Evolutionary conservation across 179 eudicot genomes (phyloP).

Genomic region (Beta lomatogona): DNA sequence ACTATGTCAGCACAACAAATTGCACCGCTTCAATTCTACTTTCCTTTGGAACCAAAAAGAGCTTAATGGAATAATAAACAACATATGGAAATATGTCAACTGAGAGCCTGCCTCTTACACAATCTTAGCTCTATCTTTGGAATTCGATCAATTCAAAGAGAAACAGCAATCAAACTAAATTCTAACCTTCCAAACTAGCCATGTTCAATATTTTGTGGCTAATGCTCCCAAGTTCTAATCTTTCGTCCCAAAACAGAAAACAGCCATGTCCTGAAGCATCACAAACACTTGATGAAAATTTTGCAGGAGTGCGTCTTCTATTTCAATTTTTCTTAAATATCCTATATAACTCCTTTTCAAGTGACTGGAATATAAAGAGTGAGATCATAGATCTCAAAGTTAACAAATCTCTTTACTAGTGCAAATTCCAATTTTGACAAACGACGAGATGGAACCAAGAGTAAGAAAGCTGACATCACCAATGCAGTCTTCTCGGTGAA

Average conservation of each 20-base stretch:
- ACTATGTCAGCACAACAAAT: neutral
- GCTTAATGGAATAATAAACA: neutral
- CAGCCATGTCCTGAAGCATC: neutral
- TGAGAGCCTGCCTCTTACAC: neutral
- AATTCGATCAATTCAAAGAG: no score
- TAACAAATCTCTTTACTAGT: neutral
- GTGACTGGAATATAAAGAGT: neutral
- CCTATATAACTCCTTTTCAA: neutral
- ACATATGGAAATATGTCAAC: neutral
- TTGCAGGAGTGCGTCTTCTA: neutral
- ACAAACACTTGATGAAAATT: neutral
- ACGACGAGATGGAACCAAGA: neutral
- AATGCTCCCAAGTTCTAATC: neutral
- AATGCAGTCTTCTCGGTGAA: neutral
- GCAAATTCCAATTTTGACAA: neutral
- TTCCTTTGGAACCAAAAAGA: neutral
- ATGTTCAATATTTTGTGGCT: neutral
- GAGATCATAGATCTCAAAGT: neutral
- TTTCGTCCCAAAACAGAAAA: neutral
- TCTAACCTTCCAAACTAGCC: neutral
- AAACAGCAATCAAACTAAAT: no score
- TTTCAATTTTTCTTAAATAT: neutral
- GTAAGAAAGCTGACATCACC: neutral
- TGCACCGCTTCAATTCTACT: neutral
- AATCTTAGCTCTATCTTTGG: neutral